Conservation (phyloP, 441 rosid species). For the Gossypium laxum region DNA sequence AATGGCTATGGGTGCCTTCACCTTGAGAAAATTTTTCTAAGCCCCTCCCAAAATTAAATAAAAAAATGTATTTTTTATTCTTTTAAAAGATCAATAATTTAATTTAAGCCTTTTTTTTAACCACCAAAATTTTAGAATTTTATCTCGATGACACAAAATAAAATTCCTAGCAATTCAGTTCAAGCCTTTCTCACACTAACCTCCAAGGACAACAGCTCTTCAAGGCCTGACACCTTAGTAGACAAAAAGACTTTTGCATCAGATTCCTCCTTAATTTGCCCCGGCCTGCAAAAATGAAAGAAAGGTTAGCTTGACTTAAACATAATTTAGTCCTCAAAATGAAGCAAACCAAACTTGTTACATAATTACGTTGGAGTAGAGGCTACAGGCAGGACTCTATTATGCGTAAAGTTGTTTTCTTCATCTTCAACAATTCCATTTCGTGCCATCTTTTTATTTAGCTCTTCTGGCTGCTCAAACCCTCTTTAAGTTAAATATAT, state of each 20-base stretch:
- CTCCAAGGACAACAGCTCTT: conserved; percentile 27
- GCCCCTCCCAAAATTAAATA: too few relatives aligned
- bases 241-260: conserved; percentile 6
- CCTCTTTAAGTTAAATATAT: not conserved
- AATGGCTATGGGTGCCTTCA: too few relatives aligned
- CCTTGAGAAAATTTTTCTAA: too few relatives aligned
- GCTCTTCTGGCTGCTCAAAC: not conserved
- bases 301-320: not conserved
- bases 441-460: conserved; percentile 22
- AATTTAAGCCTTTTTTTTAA: too few relatives aligned
- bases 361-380: conserved; percentile 25
- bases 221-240: conserved; percentile 25
- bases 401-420: conserved; percentile 24
- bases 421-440: conserved; percentile 21
- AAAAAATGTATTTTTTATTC: too few relatives aligned
- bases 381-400: conserved; percentile 30
- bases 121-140: too few relatives aligned
- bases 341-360: not conserved
- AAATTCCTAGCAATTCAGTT: not conserved
- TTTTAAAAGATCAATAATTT: too few relatives aligned
- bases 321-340: not conserved
- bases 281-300: not conserved
- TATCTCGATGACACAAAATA: too few relatives aligned
- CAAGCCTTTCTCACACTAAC: conserved; percentile 11
- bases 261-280: conserved; percentile 8